phyloP scores from a whole-genome alignment of 306 rosid species.

The Dicorynia guianensis region DNA sequence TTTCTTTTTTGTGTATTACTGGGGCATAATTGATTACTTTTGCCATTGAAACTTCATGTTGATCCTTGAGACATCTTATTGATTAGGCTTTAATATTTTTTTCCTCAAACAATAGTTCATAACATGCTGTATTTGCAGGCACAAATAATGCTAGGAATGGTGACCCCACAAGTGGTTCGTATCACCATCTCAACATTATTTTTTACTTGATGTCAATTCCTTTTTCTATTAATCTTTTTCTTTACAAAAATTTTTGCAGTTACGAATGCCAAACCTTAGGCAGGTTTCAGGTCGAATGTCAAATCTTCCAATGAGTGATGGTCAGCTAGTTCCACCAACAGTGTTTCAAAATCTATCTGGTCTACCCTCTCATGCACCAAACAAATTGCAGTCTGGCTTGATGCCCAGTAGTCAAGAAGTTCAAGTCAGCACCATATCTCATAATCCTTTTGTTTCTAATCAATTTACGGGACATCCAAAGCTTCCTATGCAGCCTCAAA shows the following conservation, averaged over 20 bases:
- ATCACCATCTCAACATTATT: constrained; percentile 34
- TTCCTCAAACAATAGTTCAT: not conserved
- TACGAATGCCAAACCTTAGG: constrained; percentile 81
- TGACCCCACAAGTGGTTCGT: constrained; percentile 86
- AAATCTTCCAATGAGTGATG: constrained; percentile 58
- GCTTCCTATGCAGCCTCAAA: constrained; percentile 63
- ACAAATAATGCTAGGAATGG: constrained; percentile 98
- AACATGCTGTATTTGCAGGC: constrained; percentile 70
- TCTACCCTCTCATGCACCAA: constrained; percentile 62
- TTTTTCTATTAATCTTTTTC: not conserved
- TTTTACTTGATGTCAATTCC: constrained; percentile 2
- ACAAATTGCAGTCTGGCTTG: constrained; percentile 66
- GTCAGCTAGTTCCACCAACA: constrained; percentile 61
- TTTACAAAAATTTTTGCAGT: constrained; percentile 53
- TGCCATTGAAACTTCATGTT: constrained; percentile 20
- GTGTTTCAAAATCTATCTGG: constrained; percentile 59
- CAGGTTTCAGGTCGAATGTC: constrained; percentile 69
- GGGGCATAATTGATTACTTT: not conserved
- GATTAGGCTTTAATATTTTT: constrained; percentile 1
- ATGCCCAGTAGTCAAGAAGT: constrained; percentile 53
- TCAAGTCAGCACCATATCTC: constrained; percentile 61
- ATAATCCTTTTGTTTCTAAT: constrained; percentile 63
- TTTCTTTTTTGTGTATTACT: not conserved
- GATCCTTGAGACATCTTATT: constrained; percentile 1
- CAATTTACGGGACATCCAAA: constrained; percentile 63